Evolutionary conservation across 73 alveolate genomes (phyloP).

Genomic region (Paraurostyla sp.): DNA sequence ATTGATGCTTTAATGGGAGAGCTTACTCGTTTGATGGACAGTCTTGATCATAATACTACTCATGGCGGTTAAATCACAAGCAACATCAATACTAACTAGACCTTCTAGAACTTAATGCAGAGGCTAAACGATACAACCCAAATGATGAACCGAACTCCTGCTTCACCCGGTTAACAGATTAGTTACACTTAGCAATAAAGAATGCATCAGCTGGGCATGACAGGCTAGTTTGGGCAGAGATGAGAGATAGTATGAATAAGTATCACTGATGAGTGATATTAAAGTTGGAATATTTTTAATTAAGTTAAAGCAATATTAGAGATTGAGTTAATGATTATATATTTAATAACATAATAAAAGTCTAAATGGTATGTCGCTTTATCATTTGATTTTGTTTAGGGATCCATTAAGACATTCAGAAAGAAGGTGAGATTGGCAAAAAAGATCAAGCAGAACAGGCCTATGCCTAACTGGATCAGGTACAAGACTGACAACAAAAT

Average conservation of each 20-base stretch:
- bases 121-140: slow-evolving; percentile 12
- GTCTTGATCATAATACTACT: slow-evolving; percentile 28
- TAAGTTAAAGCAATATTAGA: no score
- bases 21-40: slow-evolving; percentile 54
- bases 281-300: no score
- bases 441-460: slow-evolving; percentile 96
- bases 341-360: slow-evolving; percentile 41
- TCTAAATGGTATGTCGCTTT: slow-evolving; percentile 49
- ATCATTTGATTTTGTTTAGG: slow-evolving; percentile 57
- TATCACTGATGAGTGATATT: no score
- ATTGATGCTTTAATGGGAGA: slow-evolving; percentile 59
- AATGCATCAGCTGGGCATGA: no score
- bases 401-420: slow-evolving; percentile 83
- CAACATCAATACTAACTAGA: neutral
- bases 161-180: neutral
- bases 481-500: slow-evolving; percentile 93
- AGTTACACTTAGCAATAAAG: no score
- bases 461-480: slow-evolving; percentile 98
- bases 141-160: slow-evolving; percentile 22
- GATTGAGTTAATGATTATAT: slow-evolving; percentile 39
- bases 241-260: no score
- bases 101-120: slow-evolving; percentile 14
- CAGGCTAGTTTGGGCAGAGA: no score
- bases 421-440: slow-evolving; percentile 91
- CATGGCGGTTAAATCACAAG: neutral